Base-by-base conservation (phyloP, 768 basidiomycete species). In the Mrakia hoshinonis region DNA sequence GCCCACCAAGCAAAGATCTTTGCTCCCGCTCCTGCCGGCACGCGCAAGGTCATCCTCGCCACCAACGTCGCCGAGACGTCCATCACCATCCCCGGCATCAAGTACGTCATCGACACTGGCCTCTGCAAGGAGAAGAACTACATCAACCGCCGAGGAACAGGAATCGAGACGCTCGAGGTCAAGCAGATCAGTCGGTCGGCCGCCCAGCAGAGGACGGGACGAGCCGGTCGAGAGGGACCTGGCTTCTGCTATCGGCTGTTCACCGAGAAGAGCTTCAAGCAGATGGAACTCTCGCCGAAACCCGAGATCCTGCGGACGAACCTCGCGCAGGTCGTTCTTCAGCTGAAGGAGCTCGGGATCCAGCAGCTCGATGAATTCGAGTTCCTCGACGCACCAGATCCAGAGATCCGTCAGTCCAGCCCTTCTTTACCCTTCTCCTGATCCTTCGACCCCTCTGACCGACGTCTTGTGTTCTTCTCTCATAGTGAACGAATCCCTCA, bases 51-150 rank as follows among this genome's bases (percentile, higher is more conserved):
- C 80, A 92, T 99, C 74, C 83, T 99, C 48, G 89, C 96, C 1
- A 99, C 96, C 22, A 99, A 98, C 79, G 94, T 99, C 71, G 96
- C 96, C 13, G 96, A 99, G 80, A 98, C 96, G 0, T 91, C 90
- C 15, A 92, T 99, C 78, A 98, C 96, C 18, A 96, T 99, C 77
- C 92, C 94, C 3, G 93, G 93, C 0, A 87, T 99, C 69, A 89
- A 86, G 76, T 98, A 91, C 79, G 94, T 99, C 9, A 90, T 99
- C 48, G 96, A 99, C 80, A 89, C 92, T 0, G 96, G 96, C 1
- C 89, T 93, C 79, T 91, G 89, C 77, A 99, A 98, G 79, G 94
- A 97, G 81, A 96, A 95, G 80, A 84, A 88, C 72, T 93, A 88
- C 77, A 79, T 95, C 26, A 85, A 87, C 13, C 83, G 84, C 83